phyloP scores from a whole-genome alignment of 257 asterid genomes.

The Henckelia pumila region DNA sequence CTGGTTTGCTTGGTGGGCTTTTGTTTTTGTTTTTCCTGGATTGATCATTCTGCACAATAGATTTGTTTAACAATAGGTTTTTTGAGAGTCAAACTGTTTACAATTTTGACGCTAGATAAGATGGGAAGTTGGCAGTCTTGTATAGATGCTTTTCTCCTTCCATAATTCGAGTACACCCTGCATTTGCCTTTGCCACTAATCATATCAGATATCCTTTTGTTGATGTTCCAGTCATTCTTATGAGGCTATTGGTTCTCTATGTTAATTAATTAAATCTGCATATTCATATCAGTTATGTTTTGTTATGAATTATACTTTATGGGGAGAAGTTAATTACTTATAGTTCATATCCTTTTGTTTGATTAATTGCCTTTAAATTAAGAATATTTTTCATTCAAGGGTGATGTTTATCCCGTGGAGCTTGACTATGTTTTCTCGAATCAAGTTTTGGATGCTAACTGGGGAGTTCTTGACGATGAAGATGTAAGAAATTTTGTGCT shows the following conservation, averaged over 20 bases:
- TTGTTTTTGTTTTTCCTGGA: background rate
- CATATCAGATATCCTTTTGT: background rate
- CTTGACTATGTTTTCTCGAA: slow-evolving; percentile 45
- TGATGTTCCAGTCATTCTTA: background rate
- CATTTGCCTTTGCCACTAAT: background rate
- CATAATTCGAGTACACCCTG: background rate
- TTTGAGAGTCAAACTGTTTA: background rate
- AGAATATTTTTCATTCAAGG: slow-evolving; percentile 44
- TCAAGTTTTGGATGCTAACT: slow-evolving; percentile 81
- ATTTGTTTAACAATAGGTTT: background rate
- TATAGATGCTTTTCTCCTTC: background rate
- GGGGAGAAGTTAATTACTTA: background rate
- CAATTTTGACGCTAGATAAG: background rate
- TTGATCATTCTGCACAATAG: background rate
- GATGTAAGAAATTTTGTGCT: slow-evolving; percentile 56
- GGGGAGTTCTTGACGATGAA: slow-evolving; percentile 76
- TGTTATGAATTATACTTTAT: background rate
- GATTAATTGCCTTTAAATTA: slow-evolving; percentile 12
- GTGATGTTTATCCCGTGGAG: slow-evolving; percentile 93
- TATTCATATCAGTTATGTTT: background rate
- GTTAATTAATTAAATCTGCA: background rate
- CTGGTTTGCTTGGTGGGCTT: background rate
- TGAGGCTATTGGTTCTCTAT: slow-evolving; percentile 9
- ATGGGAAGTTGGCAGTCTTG: background rate
- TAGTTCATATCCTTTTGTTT: slow-evolving; percentile 11